Evolutionary conservation across 1,284 basidiomycete genomes (phyloP).

Genomic region (Fereydounia khargensis): DNA sequence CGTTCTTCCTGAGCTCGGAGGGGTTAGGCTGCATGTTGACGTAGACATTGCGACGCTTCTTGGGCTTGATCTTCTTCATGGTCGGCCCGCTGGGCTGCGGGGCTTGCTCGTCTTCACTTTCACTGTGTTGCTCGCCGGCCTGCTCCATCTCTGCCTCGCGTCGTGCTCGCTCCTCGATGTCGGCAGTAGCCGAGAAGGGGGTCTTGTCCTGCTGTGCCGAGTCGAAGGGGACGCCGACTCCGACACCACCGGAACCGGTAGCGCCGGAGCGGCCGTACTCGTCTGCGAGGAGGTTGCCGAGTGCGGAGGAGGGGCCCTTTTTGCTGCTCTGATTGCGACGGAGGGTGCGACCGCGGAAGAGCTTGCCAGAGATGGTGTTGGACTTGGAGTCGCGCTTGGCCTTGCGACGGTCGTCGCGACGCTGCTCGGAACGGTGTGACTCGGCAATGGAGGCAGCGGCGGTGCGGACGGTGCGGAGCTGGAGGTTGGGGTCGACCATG

Average conservation of each 20-base stretch:
- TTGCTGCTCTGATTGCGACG: constrained; percentile 15
- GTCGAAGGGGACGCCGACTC: constrained; percentile 36
- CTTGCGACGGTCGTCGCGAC: constrained; percentile 37
- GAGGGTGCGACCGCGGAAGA: constrained; percentile 40
- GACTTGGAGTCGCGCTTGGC: constrained; percentile 12
- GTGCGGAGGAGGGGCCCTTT: background rate
- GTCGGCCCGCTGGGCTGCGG: constrained; percentile 17
- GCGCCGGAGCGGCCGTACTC: constrained; percentile 24
- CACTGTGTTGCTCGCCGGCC: background rate
- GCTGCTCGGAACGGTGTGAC: constrained; percentile 44
- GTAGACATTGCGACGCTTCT: constrained; percentile 48
- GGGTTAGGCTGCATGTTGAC: constrained; percentile 59
- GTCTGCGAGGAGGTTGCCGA: constrained; percentile 19
- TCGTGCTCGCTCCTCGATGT: constrained; percentile 4
- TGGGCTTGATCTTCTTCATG: constrained; percentile 38
- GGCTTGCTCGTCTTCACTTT: background rate
- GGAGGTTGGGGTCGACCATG: constrained; percentile 46
- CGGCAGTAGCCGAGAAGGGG: constrained; percentile 21
- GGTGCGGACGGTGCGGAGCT: constrained; percentile 50
- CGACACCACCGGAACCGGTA: constrained; percentile 13
- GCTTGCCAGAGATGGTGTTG: constrained; percentile 30
- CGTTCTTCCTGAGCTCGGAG: constrained; percentile 68
- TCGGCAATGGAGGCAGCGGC: constrained; percentile 51
- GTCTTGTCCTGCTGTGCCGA: constrained; percentile 38
- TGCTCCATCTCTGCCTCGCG: constrained; percentile 8